A percentile compares a stretch with the other conserved stretches of the same genome.
Evolutionary conservation across 441 rosid species (phyloP).

Genomic region (Erodium texanum): DNA sequence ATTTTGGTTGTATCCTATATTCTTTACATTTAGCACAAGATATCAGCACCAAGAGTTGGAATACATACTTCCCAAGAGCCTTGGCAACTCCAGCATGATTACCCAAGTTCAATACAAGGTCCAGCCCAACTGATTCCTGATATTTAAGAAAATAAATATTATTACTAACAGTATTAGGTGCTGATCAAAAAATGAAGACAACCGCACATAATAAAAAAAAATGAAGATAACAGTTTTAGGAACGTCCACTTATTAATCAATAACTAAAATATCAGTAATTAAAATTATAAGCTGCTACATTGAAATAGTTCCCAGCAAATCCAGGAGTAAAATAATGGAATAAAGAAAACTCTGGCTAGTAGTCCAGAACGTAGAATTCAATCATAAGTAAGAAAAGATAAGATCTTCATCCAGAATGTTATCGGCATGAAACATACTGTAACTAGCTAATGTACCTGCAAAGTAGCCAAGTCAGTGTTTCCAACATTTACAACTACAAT

Average conservation of each 20-base stretch:
- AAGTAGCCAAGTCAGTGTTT: background rate
- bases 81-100: constrained; percentile 18
- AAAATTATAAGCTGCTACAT: background rate
- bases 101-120: constrained; percentile 17
- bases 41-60: constrained; percentile 13
- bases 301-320: background rate
- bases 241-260: too few relatives aligned
- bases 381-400: background rate
- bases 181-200: too few relatives aligned
- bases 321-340: too few relatives aligned
- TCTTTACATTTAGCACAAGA: background rate
- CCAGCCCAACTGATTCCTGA: constrained; percentile 46
- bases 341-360: background rate
- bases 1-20: background rate
- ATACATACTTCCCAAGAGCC: constrained; percentile 41
- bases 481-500: background rate
- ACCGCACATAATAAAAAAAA: too few relatives aligned
- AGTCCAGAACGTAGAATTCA: background rate
- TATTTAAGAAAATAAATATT: constrained; percentile 7
- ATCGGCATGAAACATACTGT: background rate
- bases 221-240: too few relatives aligned
- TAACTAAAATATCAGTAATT: constrained; percentile 4
- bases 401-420: too few relatives aligned
- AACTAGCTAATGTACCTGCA: background rate
- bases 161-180: background rate